Evolutionary conservation across 2,329 filamentous ascomycete genomes (phyloP).

Genomic region (Catunica adiposa): DNA sequence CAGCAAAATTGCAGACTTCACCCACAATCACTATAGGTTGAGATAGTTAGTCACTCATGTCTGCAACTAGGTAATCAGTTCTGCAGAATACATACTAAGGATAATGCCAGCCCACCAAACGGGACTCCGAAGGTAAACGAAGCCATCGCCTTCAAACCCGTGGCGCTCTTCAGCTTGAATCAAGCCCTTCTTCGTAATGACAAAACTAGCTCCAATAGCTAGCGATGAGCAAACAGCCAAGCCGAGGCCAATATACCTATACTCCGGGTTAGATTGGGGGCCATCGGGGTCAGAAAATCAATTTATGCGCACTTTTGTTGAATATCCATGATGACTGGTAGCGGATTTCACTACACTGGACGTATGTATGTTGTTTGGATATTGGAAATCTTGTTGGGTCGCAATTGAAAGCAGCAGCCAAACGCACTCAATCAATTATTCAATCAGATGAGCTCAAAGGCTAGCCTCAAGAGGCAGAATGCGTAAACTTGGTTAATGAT

Average conservation of each 20-base stretch:
- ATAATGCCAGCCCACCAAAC: slow-evolving; percentile 93
- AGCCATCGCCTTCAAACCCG: slow-evolving; percentile 94
- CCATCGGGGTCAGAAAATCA: not conserved
- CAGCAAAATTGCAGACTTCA: slow-evolving; percentile 93
- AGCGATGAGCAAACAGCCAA: slow-evolving; percentile 60
- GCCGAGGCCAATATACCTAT: slow-evolving; percentile 59
- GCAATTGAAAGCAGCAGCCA: no score
- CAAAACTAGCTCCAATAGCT: slow-evolving; percentile 83
- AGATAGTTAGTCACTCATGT: not conserved
- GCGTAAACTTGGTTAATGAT: not conserved
- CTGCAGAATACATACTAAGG: slow-evolving; percentile 45
- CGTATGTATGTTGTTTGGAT: not conserved
- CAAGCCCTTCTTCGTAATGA: slow-evolving; percentile 97
- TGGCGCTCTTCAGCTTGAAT: slow-evolving; percentile 80
- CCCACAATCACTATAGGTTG: slow-evolving; percentile 61
- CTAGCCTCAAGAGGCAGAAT: not conserved
- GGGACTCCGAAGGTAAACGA: slow-evolving; percentile 84
- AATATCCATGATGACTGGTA: slow-evolving; percentile 9
- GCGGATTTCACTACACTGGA: not conserved
- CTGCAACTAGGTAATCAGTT: not conserved
- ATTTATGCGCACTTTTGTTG: slow-evolving; percentile 13
- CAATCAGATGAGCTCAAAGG: not conserved
- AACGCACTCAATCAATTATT: not conserved
- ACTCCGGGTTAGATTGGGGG: not conserved
- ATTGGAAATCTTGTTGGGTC: not conserved